Evolutionary conservation across 1,139 yeast genomes (phyloP), one percentile per base, ranked within the genome.

Genomic region (Yamadazyma diddensiae): DNA sequence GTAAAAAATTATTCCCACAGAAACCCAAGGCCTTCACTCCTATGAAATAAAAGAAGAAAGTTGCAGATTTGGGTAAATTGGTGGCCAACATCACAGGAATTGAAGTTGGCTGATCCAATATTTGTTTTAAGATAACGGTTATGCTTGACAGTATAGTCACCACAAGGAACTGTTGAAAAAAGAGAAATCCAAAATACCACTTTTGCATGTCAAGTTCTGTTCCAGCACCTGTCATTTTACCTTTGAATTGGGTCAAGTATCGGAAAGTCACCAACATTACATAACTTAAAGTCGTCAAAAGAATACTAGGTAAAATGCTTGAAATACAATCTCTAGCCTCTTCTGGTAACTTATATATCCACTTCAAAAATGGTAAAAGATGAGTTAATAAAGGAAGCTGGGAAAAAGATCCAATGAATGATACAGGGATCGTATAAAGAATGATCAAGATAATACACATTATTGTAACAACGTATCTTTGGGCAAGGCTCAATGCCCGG

Each of bases 91-190:
- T 57, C 4, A 77, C 65, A 1, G 94, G 87, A 6, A 84, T 74
- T 2, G 84, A 76, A 0, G 81, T 74, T 3, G 95, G 95, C 39
- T 78, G 79, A 36, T 77, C 79, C 5, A 86, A 60, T 3, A 83
- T 62, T 40, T 77, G 80, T 40, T 78, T 79, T 27, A 82, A 57
- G 0, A 87, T 73, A 3, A 79, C 79, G 0, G 86, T 76, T 7
- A 85, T 62, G 21, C 95, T 88, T 0, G 94, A 82, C 49, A 94
- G 85, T 24, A 88, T 74, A 0, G 96, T 83, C 3, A 88, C 88
- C 24, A 88, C 94, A 26, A 88, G 55, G 45, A 88, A 88, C 24
- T 86, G 77, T 47, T 88, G 96, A 28, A 86, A 77, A 50, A 85
- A 86, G 32, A 82, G 61, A 50, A 88, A 88, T 36, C 43, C 69